A percentile compares a stretch with the other conserved stretches of the same genome.
These are phyloP conservation scores for Ochromonadaceae sp. DNA, from an alignment of 352 stramenopile species.

Conservation along the genomic window DNA sequence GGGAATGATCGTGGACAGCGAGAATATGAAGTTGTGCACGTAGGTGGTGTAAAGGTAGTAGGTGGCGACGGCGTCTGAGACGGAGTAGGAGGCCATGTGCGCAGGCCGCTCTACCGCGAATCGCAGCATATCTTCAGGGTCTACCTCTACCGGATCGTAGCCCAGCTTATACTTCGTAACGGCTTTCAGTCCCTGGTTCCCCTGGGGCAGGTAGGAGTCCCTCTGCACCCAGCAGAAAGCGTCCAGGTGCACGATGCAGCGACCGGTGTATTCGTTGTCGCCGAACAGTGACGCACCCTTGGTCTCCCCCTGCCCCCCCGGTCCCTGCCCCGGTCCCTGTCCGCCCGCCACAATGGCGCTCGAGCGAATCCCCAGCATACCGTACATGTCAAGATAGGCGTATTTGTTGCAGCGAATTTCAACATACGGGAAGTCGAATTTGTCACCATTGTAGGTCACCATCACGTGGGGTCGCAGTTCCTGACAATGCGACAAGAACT, in stretches of 20 bases:
- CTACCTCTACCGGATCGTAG: conserved; percentile 79
- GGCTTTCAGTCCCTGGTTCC: conserved; percentile 91
- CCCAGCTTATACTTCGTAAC: conserved; percentile 98
- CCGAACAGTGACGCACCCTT: conserved; percentile 18
- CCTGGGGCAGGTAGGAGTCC: conserved; percentile 96
- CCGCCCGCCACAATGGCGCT: conserved; percentile 18
- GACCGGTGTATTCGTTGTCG: conserved; percentile 71
- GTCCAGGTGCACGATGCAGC: conserved; percentile 87
- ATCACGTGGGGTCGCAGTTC: conserved; percentile 90
- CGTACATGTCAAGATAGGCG: conserved; percentile 62
- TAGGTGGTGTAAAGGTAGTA: conserved; percentile 99
- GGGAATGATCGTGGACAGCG: conserved; percentile 96
- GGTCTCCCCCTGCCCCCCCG: conserved; percentile 26
- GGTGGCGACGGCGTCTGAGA: conserved; percentile 98
- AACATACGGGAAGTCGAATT: conserved; percentile 98
- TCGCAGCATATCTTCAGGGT: conserved; percentile 96
- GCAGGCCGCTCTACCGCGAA: conserved; percentile 79
- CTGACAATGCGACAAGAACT: conserved; percentile 64
- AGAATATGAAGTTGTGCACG: conserved; percentile 99
- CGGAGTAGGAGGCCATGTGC: conserved; percentile 97
- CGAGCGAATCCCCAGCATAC: conserved; percentile 56
- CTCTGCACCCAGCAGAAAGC: conserved; percentile 97
- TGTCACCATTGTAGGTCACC: conserved; percentile 99
- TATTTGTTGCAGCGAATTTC: conserved; percentile 62
- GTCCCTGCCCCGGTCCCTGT: conserved; percentile 24